Base-by-base conservation (phyloP, 2,329 filamentous ascomycete species). In the Lasiodiplodia theobromae region DNA sequence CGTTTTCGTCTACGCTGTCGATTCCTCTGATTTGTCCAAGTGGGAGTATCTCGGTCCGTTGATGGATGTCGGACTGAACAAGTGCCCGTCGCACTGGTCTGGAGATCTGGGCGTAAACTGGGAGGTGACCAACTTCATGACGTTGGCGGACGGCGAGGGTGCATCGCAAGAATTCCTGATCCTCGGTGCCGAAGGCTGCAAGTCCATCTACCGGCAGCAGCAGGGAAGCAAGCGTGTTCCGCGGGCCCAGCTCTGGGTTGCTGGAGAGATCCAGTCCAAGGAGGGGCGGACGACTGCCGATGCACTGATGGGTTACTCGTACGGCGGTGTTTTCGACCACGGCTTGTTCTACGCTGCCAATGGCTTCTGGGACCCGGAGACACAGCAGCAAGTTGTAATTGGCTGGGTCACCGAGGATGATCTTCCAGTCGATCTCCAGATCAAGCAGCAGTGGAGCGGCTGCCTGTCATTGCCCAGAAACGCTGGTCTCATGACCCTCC, bases 361-460 rank as follows among this genome's bases (percentile, higher is more conserved):
- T 67, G 82, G 83, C 0, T 86, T 85, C 70, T 79, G 77, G 70
- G 83, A 86, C 56, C 82, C 83, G 0, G 71, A 78, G 4, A 80
- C 82, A 0, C 73, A 77, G 0, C 77, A 77, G 51, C 77, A 80
- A 12, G 77, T 86, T 4, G 77, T 83, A 0, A 85, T 80, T 74
- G 84, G 84, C 3, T 86, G 85, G 85, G 76, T 87, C 44, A 82
- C 79, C 1, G 84, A 87, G 71, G 84, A 87, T 14, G 83, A 85
- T 64, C 71, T 86, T 3, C 79, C 83, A 0, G 77, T 84, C 67
- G 70, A 75, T 2, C 71, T 81, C 16, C 80, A 83, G 3, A 77
- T 82, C 68, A 72, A 75, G 0, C 83, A 86, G 71, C 82, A 82
- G 12, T 86, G 84, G 83, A 86, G 82, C 23, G 84, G 85, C 1